These are phyloP conservation scores for Quercus berberidifolia DNA, from an alignment of 306 rosid genomes.

Conservation along the genomic window DNA sequence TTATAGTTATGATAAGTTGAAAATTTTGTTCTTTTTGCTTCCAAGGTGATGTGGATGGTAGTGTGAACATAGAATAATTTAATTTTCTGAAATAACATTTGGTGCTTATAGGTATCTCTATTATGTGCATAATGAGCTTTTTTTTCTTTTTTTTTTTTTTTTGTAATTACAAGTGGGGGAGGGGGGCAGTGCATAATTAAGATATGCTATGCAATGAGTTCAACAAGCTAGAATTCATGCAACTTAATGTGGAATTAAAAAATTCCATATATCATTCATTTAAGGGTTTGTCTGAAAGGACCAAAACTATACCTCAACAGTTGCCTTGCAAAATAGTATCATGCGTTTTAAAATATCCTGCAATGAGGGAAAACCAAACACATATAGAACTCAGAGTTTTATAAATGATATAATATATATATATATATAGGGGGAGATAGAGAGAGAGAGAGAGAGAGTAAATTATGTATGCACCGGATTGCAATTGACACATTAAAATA, in stretches of 20 bases:
- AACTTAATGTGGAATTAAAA: background rate
- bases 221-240: background rate
- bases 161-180: no score
- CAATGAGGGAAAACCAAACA: slow-evolving; percentile 30
- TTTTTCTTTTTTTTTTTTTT: no score
- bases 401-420: slow-evolving; percentile 13
- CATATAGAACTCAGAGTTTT: slow-evolving; percentile 21
- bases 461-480: background rate
- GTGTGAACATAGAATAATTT: background rate
- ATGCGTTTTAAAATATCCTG: slow-evolving; percentile 93
- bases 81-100: background rate
- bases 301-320: slow-evolving; percentile 64
- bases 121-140: background rate
- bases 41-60: background rate
- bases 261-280: background rate
- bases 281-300: background rate
- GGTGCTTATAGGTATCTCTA: background rate
- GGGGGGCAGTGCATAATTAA: background rate
- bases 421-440: background rate
- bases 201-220: background rate
- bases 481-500: no score
- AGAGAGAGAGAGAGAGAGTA: background rate
- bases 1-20: background rate
- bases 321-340: slow-evolving; percentile 91
- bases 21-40: background rate